Evolutionary conservation across 768 basidiomycete species (phyloP), one percentile per base, ranked within the genome.

Genomic region (Boletus barrowsii): DNA sequence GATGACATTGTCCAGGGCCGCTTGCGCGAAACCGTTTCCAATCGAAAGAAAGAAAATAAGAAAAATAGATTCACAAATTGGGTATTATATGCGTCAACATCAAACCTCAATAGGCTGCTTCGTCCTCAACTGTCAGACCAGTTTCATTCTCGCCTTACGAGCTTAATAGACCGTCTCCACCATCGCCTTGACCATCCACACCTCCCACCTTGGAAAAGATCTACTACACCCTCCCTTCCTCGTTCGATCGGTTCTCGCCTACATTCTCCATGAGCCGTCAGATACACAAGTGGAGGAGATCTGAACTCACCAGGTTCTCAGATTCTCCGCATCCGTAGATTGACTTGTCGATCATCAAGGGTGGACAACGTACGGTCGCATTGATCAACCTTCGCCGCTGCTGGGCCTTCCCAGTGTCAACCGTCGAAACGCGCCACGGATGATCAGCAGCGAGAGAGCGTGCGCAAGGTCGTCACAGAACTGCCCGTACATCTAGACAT

Each of bases 261-360:
- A 8, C 9, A 5, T 10, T 22, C 6, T 5, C n/a, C 6, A 17
- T 50, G 10, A 49, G 49, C 30, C 7, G 4, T 9, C 5, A 6
- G 26, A 26, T 7, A 26, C 26, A 26, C 6, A 1, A 24, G 4
- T 1, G 5, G 24, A 22, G 3, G 13, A n/a, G 26, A 14, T 3
- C 14, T 17, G 2, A 15, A 47, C 54, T 9, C 6, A 57, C 56
- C 26, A 58, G 40, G 29, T 58, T 58, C 24, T 53, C 58, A 51
- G 56, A 43, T 58, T 53, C 3, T 11, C 17, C 40, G 6, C 6
- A 26, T 26, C 47, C 22, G 36, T 53, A 59, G 20, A 51, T 42
- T 11, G 56, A 45, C 9, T 3, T 9, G 26, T 1, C 26, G 5
- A 5, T 26, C 26, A 6, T 26, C 26, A 5, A 26, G 26, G 6